Percentiles rank a stretch among this genome's conserved stretches.
Conservation (phyloP, 768 basidiomycete genomes). For the Pisolithus orientalis region DNA sequence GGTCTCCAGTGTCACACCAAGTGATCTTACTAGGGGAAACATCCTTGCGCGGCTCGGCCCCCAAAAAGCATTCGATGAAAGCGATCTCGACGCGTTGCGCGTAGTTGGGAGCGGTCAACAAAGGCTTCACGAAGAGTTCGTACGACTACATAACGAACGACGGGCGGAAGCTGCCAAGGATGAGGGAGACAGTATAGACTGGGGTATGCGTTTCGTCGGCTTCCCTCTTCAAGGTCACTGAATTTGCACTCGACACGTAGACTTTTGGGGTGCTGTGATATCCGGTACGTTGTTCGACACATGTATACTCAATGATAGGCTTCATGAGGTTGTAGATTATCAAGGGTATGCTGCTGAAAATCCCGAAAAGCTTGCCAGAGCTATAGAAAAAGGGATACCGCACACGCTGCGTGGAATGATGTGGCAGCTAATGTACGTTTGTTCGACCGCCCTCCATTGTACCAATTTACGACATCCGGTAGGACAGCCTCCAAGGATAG, state of each 20-base stretch:
- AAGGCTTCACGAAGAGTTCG: constrained; percentile 73
- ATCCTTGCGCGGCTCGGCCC: constrained; percentile 49
- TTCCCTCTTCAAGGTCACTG: constrained; percentile 2
- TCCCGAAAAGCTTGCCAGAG: constrained; percentile 74
- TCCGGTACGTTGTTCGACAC: constrained; percentile 46
- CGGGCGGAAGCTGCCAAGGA: constrained; percentile 33
- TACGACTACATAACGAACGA: constrained; percentile 54
- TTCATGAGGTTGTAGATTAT: constrained; percentile 56
- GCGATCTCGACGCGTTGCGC: constrained; percentile 32
- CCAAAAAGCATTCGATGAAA: constrained; percentile 38
- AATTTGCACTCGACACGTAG: constrained; percentile 31
- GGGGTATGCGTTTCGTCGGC: constrained; percentile 47
- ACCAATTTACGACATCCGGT: constrained; percentile 10
- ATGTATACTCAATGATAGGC: background rate
- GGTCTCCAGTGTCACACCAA: constrained; percentile 50
- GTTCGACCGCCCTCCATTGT: background rate
- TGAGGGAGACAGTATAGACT: constrained; percentile 56
- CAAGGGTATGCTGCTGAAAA: constrained; percentile 76
- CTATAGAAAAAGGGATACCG: constrained; percentile 92
- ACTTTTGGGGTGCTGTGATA: constrained; percentile 94
- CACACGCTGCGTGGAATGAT: constrained; percentile 85
- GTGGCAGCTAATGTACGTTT: constrained; percentile 86
- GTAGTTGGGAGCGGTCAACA: constrained; percentile 58
- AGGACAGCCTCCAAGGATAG: constrained; percentile 94
- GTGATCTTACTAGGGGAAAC: constrained; percentile 35